Evolutionary conservation across 2,329 filamentous ascomycete species (phyloP).

Genomic region (Tolypocladium inflatum): DNA sequence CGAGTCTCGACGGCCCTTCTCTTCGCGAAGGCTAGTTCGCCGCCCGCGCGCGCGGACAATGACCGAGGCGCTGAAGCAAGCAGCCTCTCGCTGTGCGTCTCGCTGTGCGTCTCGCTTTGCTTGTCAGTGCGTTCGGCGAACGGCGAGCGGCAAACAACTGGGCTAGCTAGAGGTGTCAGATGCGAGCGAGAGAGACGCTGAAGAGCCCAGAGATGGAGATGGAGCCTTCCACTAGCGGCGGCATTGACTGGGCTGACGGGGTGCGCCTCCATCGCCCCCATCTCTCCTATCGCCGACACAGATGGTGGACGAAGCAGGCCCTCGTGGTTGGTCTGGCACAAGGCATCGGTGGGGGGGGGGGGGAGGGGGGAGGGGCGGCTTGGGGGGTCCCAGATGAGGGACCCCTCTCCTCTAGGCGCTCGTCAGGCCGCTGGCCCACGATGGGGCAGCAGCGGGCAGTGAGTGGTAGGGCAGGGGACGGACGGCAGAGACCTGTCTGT

Average conservation of each 20-base stretch:
- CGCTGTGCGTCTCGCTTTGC: background rate
- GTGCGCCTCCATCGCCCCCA: conserved; percentile 6
- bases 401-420: background rate
- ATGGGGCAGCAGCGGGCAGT: background rate
- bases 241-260: conserved; percentile 5
- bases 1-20: background rate
- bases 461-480: background rate
- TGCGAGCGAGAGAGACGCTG: background rate
- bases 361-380: background rate
- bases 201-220: background rate
- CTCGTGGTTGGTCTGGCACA: background rate
- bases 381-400: background rate
- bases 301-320: background rate
- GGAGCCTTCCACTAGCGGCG: conserved; percentile 6
- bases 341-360: background rate
- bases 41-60: background rate
- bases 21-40: background rate
- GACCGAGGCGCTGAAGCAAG: background rate
- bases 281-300: conserved; percentile 6
- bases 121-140: background rate
- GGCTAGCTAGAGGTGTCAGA: background rate
- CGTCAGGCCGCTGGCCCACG: background rate
- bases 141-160: background rate
- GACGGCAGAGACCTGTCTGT: background rate
- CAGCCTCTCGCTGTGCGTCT: background rate